Evolutionary conservation across 1,284 basidiomycete genomes (phyloP).

Genomic region (Malassezia furfur): DNA sequence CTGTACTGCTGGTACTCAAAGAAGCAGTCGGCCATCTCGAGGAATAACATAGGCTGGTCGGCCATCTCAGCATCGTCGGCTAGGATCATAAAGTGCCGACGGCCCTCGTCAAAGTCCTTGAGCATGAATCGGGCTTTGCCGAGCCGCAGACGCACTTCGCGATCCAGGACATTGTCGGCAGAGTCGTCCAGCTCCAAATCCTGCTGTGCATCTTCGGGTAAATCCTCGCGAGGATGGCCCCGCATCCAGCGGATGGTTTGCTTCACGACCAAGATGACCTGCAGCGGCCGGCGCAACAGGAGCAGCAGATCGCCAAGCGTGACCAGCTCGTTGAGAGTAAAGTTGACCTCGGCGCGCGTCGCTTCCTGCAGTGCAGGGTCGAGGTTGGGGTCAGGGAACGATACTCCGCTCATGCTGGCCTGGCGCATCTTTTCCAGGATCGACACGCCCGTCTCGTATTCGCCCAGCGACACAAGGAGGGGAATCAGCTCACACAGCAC

Average conservation of each 20-base stretch:
- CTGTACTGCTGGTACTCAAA: slow-evolving; percentile 32
- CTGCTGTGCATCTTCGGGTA: slow-evolving; percentile 65
- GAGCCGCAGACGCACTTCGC: slow-evolving; percentile 73
- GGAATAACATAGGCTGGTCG: slow-evolving; percentile 28
- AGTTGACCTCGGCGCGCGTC: slow-evolving; percentile 14
- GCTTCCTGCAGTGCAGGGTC: slow-evolving; percentile 5
- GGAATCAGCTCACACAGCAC: slow-evolving; percentile 70
- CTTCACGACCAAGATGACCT: slow-evolving; percentile 63
- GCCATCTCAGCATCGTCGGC: slow-evolving; percentile 23
- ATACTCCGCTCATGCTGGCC: slow-evolving; percentile 39
- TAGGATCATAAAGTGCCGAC: slow-evolving; percentile 51
- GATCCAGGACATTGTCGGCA: slow-evolving; percentile 56
- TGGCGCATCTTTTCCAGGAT: slow-evolving; percentile 61
- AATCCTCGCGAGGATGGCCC: slow-evolving; percentile 61
- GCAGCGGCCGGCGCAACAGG: slow-evolving; percentile 60
- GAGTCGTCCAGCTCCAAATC: slow-evolving; percentile 75
- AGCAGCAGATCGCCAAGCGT: slow-evolving; percentile 76
- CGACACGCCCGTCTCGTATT: slow-evolving; percentile 58
- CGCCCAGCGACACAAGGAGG: slow-evolving; percentile 63
- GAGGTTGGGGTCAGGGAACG: slow-evolving; percentile 15
- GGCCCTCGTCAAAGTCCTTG: slow-evolving; percentile 69
- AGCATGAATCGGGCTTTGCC: slow-evolving; percentile 73
- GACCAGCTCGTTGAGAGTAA: slow-evolving; percentile 52
- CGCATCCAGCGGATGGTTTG: slow-evolving; percentile 80
- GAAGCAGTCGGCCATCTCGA: slow-evolving; percentile 33